These are phyloP conservation scores for Talaromyces pinophilus DNA, from an alignment of 2,329 filamentous ascomycete genomes.

Conservation along the genomic window DNA sequence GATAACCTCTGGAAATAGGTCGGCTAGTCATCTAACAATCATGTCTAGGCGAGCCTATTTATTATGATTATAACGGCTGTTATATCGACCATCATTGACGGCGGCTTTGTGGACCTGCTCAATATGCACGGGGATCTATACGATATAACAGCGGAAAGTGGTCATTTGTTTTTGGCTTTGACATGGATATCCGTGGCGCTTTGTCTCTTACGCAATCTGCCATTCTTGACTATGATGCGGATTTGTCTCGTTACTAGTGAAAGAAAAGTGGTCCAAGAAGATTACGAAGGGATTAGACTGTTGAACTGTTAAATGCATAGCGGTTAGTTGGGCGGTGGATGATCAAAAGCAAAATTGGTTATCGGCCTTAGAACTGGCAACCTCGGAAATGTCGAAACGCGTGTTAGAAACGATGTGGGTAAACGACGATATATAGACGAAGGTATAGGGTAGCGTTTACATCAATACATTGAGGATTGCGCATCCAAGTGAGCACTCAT, in stretches of 20 bases:
- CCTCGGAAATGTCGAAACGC: too few species aligned
- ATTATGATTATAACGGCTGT: slow-evolving; percentile 10
- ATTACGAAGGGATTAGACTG: background rate
- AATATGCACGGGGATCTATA: slow-evolving; percentile 14
- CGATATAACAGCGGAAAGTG: slow-evolving; percentile 4
- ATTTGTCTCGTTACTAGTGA: background rate
- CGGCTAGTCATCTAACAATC: background rate
- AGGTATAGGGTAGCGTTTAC: background rate
- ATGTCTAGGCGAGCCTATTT: background rate
- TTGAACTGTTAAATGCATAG: background rate
- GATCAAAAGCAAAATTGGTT: background rate
- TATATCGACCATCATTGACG: background rate
- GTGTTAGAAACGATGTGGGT: background rate
- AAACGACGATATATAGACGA: background rate
- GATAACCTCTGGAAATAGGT: too few species aligned
- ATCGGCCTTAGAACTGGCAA: background rate
- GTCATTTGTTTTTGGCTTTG: slow-evolving; percentile 2
- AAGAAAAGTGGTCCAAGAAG: background rate
- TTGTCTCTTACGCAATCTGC: slow-evolving; percentile 10
- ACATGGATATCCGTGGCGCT: slow-evolving; percentile 12
- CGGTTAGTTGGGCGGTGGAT: background rate
- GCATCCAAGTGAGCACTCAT: background rate
- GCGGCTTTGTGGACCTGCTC: slow-evolving; percentile 4
- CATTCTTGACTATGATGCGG: background rate
- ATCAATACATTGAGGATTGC: background rate